Evolutionary conservation across 139 green algal genomes (phyloP).

Genomic region (Chlamydomonas sphaeroides): DNA sequence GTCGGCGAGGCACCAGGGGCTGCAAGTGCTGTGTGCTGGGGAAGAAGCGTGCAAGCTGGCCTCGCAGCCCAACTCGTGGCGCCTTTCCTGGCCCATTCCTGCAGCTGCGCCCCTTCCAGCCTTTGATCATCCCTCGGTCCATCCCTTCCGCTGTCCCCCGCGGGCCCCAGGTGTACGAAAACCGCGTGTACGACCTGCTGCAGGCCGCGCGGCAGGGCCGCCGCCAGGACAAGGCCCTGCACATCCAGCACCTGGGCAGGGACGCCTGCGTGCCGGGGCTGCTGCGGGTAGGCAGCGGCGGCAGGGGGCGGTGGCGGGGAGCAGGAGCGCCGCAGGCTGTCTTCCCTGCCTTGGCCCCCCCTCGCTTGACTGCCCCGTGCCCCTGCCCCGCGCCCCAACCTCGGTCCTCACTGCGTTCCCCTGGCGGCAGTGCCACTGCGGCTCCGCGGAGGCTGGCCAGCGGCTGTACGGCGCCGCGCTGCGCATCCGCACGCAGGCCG

Average conservation of each 20-base stretch:
- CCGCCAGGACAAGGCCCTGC: neutral
- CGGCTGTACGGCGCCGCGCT: conserved; percentile 56
- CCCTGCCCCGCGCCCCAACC: neutral
- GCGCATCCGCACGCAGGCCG: conserved; percentile 59
- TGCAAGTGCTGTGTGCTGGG: too few relatives aligned
- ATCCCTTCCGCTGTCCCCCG: neutral
- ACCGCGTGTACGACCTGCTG: conserved; percentile 83
- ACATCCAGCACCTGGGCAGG: conserved; percentile 56
- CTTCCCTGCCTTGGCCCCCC: too few relatives aligned
- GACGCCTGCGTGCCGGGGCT: conserved; percentile 53
- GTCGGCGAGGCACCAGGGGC: too few relatives aligned
- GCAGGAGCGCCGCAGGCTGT: too few relatives aligned
- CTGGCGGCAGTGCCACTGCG: conserved; percentile 45
- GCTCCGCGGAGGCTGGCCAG: conserved; percentile 54
- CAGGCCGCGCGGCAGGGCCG: neutral
- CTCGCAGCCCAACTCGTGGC: neutral
- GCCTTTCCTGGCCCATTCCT: neutral
- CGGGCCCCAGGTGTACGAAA: conserved; percentile 79
- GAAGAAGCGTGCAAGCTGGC: too few relatives aligned
- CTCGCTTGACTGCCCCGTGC: neutral
- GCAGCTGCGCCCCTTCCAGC: neutral
- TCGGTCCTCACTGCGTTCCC: too few relatives aligned
- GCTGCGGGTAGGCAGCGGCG: neutral
- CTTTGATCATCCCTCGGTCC: too few relatives aligned
- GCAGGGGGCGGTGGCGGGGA: neutral